phyloP scores from a whole-genome alignment of 352 stramenopile genomes.

The Pythium graminicola region DNA sequence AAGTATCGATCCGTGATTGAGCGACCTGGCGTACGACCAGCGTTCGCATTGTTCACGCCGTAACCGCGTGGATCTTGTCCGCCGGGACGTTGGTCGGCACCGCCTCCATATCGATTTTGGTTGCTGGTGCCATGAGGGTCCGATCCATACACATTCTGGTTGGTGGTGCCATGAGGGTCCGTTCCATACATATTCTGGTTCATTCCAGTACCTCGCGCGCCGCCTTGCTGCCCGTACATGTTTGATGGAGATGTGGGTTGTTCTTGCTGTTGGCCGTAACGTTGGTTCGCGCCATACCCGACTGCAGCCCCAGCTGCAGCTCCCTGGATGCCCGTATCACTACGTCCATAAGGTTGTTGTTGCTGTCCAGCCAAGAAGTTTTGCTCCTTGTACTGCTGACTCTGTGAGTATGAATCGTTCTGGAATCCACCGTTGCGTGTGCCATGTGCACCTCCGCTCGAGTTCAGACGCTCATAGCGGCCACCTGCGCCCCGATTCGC shows the following conservation, averaged over 20 bases:
- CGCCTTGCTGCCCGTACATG: slow-evolving; percentile 13
- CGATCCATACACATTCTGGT: slow-evolving; percentile 6
- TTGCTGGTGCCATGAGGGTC: neutral
- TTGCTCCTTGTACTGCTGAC: slow-evolving; percentile 16
- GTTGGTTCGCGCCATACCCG: slow-evolving; percentile 3
- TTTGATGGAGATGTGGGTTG: slow-evolving; percentile 1
- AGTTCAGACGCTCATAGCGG: slow-evolving; percentile 23
- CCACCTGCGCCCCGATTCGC: slow-evolving; percentile 4
- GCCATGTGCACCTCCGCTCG: neutral
- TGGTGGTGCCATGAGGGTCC: neutral
- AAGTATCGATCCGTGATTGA: slow-evolving; percentile 20
- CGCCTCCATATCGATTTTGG: slow-evolving; percentile 14
- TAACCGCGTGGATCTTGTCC: neutral
- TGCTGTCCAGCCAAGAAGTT: slow-evolving; percentile 10
- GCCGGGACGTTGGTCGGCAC: neutral
- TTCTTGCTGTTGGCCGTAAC: slow-evolving; percentile 19
- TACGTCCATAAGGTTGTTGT: slow-evolving; percentile 2
- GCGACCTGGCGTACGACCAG: slow-evolving; percentile 4
- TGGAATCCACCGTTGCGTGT: neutral
- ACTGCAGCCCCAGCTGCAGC: slow-evolving; percentile 3
- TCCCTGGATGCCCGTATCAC: slow-evolving; percentile 7
- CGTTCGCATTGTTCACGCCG: neutral
- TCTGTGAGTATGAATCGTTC: slow-evolving; percentile 16
- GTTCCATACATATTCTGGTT: slow-evolving; percentile 2
- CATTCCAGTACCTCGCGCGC: neutral